These are phyloP conservation scores for Aeschynomene evenia DNA, from an alignment of 306 rosid species.

Conservation along the genomic window DNA sequence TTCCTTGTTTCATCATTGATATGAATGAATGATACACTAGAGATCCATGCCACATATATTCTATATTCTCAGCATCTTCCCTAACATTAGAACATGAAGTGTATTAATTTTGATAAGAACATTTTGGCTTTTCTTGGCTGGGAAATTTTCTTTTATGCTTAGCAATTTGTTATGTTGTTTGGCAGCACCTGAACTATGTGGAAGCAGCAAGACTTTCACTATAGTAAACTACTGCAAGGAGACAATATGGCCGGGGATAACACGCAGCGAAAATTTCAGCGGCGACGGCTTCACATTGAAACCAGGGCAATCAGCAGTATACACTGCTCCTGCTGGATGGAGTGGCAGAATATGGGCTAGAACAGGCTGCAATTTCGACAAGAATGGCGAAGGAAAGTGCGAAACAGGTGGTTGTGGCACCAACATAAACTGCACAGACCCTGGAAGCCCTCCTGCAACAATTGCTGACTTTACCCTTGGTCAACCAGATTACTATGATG, in stretches of 20 bases:
- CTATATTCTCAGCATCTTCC: background rate
- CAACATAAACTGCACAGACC: constrained; percentile 47
- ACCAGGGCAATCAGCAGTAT: constrained; percentile 44
- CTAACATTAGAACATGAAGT: background rate
- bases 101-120: background rate
- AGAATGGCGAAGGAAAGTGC: constrained; percentile 51
- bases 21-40: background rate
- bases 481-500: constrained; percentile 51
- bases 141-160: background rate
- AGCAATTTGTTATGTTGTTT: constrained; percentile 10
- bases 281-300: constrained; percentile 49
- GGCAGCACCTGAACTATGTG: constrained; percentile 33
- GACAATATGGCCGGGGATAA: constrained; percentile 62
- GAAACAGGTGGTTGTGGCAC: constrained; percentile 59
- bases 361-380: constrained; percentile 64
- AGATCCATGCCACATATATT: background rate
- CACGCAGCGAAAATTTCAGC: constrained; percentile 45
- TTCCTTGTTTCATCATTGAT: background rate
- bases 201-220: constrained; percentile 44
- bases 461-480: constrained; percentile 59
- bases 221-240: constrained; percentile 60
- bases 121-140: background rate
- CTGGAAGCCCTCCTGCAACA: constrained; percentile 50
- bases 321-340: constrained; percentile 47
- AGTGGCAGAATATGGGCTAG: constrained; percentile 63